These are phyloP conservation scores for Pythium myriotylum DNA, from an alignment of 352 stramenopile species.

Conservation along the genomic window DNA sequence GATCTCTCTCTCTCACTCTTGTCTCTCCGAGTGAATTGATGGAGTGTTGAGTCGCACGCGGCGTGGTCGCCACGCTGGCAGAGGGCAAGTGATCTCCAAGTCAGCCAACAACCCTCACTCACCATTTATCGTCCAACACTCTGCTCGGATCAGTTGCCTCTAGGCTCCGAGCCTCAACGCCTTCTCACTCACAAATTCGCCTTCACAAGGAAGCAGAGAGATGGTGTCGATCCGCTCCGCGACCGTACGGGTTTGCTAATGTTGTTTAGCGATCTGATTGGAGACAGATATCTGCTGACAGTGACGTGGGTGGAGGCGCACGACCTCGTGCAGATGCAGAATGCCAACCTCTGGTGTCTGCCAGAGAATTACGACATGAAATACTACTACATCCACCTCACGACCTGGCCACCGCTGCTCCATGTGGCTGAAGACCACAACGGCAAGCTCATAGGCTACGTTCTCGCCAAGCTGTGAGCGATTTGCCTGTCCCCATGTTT, in stretches of 20 bases:
- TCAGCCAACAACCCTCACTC: too few species aligned
- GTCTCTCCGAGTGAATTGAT: too few species aligned
- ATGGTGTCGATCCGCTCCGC: constrained; percentile 97
- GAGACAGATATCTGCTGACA: background rate
- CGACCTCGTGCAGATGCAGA: constrained; percentile 99
- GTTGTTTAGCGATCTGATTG: too few species aligned
- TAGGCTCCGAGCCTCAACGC: too few species aligned
- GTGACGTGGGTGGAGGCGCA: constrained; percentile 53
- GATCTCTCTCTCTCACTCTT: too few species aligned
- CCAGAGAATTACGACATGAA: constrained; percentile 99
- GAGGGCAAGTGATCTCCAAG: too few species aligned
- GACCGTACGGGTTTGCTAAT: constrained; percentile 46
- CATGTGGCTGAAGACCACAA: constrained; percentile 98
- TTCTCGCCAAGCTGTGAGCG: constrained; percentile 98
- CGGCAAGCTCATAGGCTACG: constrained; percentile 99
- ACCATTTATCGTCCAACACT: too few species aligned
- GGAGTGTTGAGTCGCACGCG: too few species aligned
- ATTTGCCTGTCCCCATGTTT: background rate
- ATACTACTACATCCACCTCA: constrained; percentile 99
- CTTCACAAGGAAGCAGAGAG: too few species aligned
- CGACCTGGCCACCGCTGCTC: constrained; percentile 98
- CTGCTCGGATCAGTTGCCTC: too few species aligned
- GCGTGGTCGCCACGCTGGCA: too few species aligned
- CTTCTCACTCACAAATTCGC: too few species aligned
- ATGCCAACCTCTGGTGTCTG: constrained; percentile 99